These are phyloP conservation scores for Caloboletus firmus DNA, from an alignment of 1,284 basidiomycete species.

Conservation along the genomic window DNA sequence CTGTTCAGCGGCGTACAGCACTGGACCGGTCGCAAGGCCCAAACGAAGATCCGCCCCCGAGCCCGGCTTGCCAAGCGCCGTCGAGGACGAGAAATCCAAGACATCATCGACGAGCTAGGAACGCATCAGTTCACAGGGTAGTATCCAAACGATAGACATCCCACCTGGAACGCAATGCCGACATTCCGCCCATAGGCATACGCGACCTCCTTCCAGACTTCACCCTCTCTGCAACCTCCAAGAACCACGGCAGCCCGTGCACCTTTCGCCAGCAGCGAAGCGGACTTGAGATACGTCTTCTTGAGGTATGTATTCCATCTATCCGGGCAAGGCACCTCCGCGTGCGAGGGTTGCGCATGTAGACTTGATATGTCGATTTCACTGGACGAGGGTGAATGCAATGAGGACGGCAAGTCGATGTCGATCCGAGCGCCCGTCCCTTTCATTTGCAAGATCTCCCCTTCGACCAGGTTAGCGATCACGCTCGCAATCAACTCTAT, in stretches of 20 bases:
- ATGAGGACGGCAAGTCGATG: not conserved
- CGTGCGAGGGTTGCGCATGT: conserved; percentile 20
- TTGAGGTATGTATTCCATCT: conserved; percentile 88
- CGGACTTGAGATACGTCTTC: conserved; percentile 97
- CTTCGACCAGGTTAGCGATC: conserved; percentile 94
- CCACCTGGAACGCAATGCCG: conserved; percentile 93
- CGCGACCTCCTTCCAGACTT: conserved; percentile 89
- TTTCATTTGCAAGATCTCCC: conserved; percentile 90
- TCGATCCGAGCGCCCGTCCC: conserved; percentile 25
- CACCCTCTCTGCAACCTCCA: conserved; percentile 81
- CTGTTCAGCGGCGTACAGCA: conserved; percentile 94
- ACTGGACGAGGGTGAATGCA: not conserved
- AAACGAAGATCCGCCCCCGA: conserved; percentile 81
- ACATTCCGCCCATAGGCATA: conserved; percentile 90
- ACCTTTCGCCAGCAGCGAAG: conserved; percentile 93
- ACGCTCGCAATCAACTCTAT: conserved; percentile 93
- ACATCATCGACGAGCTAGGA: conserved; percentile 89
- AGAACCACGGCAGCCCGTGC: conserved; percentile 87
- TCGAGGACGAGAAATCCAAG: conserved; percentile 75
- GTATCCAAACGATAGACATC: conserved; percentile 25
- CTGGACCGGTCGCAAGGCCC: conserved; percentile 90
- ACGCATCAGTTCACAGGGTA: conserved; percentile 1
- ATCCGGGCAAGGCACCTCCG: conserved; percentile 34
- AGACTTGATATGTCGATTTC: conserved; percentile 25
- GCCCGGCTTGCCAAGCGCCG: conserved; percentile 80